Conservation (phyloP, 176 grass and related monocot genomes). For the Melocanna baccifera region DNA sequence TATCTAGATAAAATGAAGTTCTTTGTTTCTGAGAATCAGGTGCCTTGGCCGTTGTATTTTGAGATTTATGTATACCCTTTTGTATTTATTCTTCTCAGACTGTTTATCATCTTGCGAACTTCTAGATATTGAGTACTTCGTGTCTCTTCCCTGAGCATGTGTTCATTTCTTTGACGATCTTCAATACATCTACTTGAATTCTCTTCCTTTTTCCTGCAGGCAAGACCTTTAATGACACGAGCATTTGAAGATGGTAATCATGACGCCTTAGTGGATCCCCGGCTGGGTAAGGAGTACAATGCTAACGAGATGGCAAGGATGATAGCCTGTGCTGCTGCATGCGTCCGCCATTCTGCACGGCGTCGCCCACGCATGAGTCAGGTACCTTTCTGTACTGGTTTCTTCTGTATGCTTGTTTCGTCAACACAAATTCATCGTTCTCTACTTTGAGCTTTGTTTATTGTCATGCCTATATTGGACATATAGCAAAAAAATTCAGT, state of each 20-base stretch:
- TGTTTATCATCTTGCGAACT: neutral
- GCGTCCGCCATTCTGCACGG: conserved; percentile 71
- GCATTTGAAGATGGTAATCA: conserved; percentile 66
- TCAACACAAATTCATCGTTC: neutral
- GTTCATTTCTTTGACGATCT: neutral
- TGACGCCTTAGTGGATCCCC: conserved; percentile 69
- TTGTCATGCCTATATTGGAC: neutral
- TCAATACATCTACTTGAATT: neutral
- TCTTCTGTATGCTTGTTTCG: neutral
- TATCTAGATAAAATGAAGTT: neutral
- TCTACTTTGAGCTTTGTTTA: neutral
- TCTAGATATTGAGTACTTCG: neutral
- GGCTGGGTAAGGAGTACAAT: conserved; percentile 56
- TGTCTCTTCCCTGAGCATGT: neutral
- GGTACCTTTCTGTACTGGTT: conserved; percentile 33
- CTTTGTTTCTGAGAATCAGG: neutral
- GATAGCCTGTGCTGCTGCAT: conserved; percentile 90
- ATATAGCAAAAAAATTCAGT: neutral
- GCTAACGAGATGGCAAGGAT: conserved; percentile 77
- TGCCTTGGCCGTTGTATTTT: neutral
- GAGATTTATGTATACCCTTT: neutral
- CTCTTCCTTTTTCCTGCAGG: conserved; percentile 36
- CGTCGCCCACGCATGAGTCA: conserved; percentile 83
- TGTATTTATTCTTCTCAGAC: neutral
- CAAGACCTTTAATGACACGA: conserved; percentile 72